Evolutionary conservation across 2,329 filamentous ascomycete genomes (phyloP).

Genomic region (Cladophialophora psammophila): DNA sequence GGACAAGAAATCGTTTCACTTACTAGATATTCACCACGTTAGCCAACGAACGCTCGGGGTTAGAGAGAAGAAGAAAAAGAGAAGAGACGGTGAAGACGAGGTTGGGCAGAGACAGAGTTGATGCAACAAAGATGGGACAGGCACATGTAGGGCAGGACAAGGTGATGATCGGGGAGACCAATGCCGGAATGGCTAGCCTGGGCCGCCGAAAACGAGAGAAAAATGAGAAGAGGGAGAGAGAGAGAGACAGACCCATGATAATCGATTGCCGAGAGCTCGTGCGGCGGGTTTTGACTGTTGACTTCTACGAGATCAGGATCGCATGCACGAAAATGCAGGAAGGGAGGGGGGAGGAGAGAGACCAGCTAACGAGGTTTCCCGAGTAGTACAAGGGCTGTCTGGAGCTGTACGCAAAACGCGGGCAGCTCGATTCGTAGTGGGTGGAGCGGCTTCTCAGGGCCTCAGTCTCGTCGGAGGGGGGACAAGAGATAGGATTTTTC

Average conservation of each 20-base stretch:
- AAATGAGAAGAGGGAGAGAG: constrained; percentile 24
- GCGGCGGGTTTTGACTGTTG: constrained; percentile 39
- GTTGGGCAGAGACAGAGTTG: constrained; percentile 26
- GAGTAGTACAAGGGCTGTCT: constrained; percentile 40
- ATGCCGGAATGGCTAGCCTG: constrained; percentile 39
- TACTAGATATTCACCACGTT: constrained; percentile 33
- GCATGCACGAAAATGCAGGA: constrained; percentile 43
- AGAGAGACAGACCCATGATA: constrained; percentile 45
- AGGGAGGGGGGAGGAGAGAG: constrained; percentile 37
- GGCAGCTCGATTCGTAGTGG: constrained; percentile 35
- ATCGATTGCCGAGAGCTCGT: constrained; percentile 43
- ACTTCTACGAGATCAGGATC: constrained; percentile 42
- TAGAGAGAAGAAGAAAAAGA: constrained; percentile 25
- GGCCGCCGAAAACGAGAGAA: constrained; percentile 26
- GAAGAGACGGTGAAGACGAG: constrained; percentile 33
- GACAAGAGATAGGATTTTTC: constrained; percentile 21
- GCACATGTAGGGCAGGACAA: constrained; percentile 32
- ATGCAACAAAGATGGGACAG: constrained; percentile 29
- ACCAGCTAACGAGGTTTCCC: constrained; percentile 43
- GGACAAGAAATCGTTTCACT: constrained; percentile 34
- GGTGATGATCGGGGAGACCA: constrained; percentile 33
- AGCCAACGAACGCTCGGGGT: constrained; percentile 24
- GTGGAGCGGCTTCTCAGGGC: constrained; percentile 34
- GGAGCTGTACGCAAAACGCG: constrained; percentile 31
- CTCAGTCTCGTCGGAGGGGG: constrained; percentile 20